These are phyloP conservation scores for Phaeolepiota aurea DNA, from an alignment of 768 basidiomycete genomes.

Conservation along the genomic window DNA sequence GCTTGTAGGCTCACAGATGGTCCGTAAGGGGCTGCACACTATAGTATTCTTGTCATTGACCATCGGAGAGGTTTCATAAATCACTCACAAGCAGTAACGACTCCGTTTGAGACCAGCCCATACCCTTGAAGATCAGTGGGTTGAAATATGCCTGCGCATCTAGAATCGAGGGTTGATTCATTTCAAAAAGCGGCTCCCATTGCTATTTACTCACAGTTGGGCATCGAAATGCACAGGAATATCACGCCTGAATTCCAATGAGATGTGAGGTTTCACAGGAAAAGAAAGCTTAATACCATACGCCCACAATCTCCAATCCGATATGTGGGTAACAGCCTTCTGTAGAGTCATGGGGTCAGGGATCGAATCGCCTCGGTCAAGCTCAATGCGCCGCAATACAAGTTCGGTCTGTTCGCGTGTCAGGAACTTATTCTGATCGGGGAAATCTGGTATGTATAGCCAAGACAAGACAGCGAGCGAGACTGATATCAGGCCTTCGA, in stretches of 20 bases:
- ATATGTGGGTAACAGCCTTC: constrained; percentile 29
- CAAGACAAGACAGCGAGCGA: constrained; percentile 31
- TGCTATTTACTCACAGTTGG: constrained; percentile 32
- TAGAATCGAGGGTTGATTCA: too few species aligned
- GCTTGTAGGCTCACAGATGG: constrained; percentile 24
- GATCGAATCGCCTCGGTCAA: constrained; percentile 41
- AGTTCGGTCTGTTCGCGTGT: constrained; percentile 32
- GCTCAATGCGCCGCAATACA: constrained; percentile 36
- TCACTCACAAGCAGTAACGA: constrained; percentile 32
- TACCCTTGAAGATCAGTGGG: constrained; percentile 34
- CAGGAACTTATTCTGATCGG: constrained; percentile 37
- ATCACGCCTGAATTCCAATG: constrained; percentile 24
- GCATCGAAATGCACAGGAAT: constrained; percentile 36
- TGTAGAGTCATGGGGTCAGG: constrained; percentile 29
- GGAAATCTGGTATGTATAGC: constrained; percentile 37
- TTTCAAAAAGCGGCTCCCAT: not conserved
- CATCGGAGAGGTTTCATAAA: not conserved
- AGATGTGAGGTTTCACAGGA: not conserved
- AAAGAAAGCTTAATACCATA: constrained; percentile 24
- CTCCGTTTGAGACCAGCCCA: constrained; percentile 30
- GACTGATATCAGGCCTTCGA: constrained; percentile 36
- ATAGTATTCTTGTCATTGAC: constrained; percentile 1
- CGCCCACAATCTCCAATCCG: constrained; percentile 39
- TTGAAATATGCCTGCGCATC: constrained; percentile 38
- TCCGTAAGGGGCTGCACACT: constrained; percentile 40